Percentiles rank a stretch among this genome's conserved stretches.
Evolutionary conservation across 257 asterid genomes (phyloP).

Genomic region (Solanum chilense): DNA sequence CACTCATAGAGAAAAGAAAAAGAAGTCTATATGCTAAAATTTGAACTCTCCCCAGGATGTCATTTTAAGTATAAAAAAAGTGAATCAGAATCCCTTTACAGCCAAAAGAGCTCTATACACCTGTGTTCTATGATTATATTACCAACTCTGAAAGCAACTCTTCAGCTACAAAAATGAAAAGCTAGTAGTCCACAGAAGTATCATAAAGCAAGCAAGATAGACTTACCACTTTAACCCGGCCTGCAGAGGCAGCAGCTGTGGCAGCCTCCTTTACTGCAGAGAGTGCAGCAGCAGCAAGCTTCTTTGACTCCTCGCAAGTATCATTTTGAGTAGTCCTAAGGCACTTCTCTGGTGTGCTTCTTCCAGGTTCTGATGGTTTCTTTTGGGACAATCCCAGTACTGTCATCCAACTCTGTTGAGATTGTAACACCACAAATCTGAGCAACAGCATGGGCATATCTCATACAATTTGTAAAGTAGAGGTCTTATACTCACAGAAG

Average conservation of each 20-base stretch:
- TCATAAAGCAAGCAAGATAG: background rate
- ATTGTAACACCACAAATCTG: background rate
- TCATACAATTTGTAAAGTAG: conserved; percentile 1
- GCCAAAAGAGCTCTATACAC: background rate
- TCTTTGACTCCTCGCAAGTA: conserved; percentile 57
- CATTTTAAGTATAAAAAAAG: background rate
- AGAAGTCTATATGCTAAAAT: background rate
- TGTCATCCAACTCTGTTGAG: conserved; percentile 60
- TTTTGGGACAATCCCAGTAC: conserved; percentile 71
- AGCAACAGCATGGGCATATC: background rate
- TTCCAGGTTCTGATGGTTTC: conserved; percentile 27
- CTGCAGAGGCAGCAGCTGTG: conserved; percentile 31
- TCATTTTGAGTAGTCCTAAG: conserved; percentile 13
- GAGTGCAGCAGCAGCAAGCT: conserved; percentile 88
- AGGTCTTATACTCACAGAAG: conserved; percentile 25
- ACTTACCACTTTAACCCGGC: conserved; percentile 52
- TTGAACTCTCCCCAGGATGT: background rate
- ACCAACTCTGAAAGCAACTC: too few species aligned
- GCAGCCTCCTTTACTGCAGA: conserved; percentile 71
- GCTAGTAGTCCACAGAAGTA: background rate
- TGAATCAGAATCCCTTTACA: background rate
- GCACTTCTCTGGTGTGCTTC: conserved; percentile 23
- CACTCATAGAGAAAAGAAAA: background rate
- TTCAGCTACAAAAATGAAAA: background rate
- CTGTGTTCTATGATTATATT: background rate